These are phyloP conservation scores for Fusarium succisae DNA, from an alignment of 2,329 filamentous ascomycete genomes.

Conservation along the genomic window DNA sequence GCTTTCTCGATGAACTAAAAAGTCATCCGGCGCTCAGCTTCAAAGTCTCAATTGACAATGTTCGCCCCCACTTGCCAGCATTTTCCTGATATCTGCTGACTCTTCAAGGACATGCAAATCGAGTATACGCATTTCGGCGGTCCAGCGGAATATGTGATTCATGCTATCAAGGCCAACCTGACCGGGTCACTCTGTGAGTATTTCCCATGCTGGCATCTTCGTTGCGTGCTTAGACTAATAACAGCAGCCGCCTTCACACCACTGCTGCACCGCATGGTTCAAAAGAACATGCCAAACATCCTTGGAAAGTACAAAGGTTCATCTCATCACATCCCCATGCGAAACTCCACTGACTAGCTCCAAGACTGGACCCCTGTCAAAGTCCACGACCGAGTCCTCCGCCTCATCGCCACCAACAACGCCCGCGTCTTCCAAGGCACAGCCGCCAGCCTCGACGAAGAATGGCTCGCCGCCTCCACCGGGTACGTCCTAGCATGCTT, in stretches of 20 bases:
- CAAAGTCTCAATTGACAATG: constrained; percentile 15
- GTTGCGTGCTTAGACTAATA: neutral
- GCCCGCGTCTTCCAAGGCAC: constrained; percentile 17
- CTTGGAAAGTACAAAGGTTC: neutral
- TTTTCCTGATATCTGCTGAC: neutral
- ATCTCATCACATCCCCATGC: fast-evolving
- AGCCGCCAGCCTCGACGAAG: constrained; percentile 7
- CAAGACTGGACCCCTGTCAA: constrained; percentile 7
- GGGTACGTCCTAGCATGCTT: constrained; percentile 14
- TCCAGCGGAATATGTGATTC: constrained; percentile 11
- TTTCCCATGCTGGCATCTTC: fast-evolving
- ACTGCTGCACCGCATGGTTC: neutral
- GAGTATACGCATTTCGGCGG: constrained; percentile 20
- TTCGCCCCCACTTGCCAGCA: fast-evolving
- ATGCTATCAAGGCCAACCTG: constrained; percentile 13
- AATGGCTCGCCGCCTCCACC: constrained; percentile 1
- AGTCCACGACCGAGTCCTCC: constrained; percentile 3
- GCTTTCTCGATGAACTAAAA: neutral
- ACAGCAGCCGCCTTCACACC: neutral
- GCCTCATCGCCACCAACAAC: constrained; percentile 13
- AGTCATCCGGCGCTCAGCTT: constrained; percentile 18
- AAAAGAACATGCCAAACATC: neutral
- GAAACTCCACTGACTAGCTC: fast-evolving
- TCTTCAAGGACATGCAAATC: constrained; percentile 6
- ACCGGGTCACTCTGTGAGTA: constrained; percentile 3